Evolutionary conservation across 1,139 yeast species (phyloP).

Genomic region (Geotrichum siamense): DNA sequence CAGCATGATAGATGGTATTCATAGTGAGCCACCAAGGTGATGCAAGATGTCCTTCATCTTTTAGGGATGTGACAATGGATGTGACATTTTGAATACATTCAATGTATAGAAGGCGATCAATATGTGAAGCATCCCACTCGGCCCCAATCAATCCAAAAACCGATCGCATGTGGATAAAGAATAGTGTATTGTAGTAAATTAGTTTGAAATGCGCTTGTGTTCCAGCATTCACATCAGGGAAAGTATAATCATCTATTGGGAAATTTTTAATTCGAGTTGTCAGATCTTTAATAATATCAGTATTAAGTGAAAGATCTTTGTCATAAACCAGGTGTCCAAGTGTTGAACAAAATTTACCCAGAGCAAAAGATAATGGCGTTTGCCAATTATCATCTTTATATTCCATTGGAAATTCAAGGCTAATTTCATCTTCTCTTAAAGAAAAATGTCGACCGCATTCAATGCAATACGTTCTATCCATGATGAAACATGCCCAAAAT

Average conservation of each 20-base stretch:
- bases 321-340: constrained; percentile 22
- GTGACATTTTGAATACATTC: constrained; percentile 24
- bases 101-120: constrained; percentile 11
- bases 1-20: constrained; percentile 43
- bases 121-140: constrained; percentile 10
- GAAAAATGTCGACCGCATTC: constrained; percentile 49
- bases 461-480: constrained; percentile 50
- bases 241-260: constrained; percentile 20
- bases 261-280: constrained; percentile 18
- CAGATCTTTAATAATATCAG: constrained; percentile 16
- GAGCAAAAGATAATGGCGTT: constrained; percentile 42
- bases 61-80: constrained; percentile 35
- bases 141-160: constrained; percentile 17
- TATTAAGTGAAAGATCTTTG: constrained; percentile 21
- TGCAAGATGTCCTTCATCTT: constrained; percentile 21
- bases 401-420: constrained; percentile 36
- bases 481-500: constrained; percentile 51
- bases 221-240: constrained; percentile 18
- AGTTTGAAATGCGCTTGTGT: constrained; percentile 18
- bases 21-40: constrained; percentile 54
- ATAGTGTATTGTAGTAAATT: constrained; percentile 15
- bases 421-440: constrained; percentile 38
- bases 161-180: constrained; percentile 16
- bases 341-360: constrained; percentile 24
- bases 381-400: constrained; percentile 48